phyloP scores from a whole-genome alignment of 2,329 filamentous ascomycete genomes.

The Epichloe amarillans region DNA sequence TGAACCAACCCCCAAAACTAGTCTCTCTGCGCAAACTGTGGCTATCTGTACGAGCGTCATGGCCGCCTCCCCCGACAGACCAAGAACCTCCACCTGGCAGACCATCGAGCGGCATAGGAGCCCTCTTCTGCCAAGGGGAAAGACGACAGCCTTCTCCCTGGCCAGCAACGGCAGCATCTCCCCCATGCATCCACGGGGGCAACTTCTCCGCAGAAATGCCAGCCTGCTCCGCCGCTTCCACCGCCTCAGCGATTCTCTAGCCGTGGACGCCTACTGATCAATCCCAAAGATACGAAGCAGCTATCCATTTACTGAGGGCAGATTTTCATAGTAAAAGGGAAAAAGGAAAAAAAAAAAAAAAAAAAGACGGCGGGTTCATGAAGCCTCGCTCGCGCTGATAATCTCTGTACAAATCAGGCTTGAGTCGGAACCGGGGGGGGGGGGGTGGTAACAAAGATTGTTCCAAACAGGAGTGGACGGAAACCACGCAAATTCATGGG shows the following conservation, averaged over 20 bases:
- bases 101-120: conserved; percentile 14
- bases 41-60: conserved; percentile 76
- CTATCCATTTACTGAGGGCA: background rate
- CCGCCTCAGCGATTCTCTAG: background rate
- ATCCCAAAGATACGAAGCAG: background rate
- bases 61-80: conserved; percentile 59
- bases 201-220: conserved; percentile 4
- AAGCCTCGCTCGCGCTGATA: no score
- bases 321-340: accelerated
- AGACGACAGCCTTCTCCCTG: conserved; percentile 6
- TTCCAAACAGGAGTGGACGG: no score
- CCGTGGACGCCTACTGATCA: background rate
- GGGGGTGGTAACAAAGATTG: no score
- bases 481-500: no score
- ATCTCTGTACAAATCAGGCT: no score
- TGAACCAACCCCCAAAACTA: conserved; percentile 18
- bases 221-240: background rate
- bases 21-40: conserved; percentile 90
- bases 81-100: conserved; percentile 25
- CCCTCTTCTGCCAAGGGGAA: conserved; percentile 9
- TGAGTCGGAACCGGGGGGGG: no score
- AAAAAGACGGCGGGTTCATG: no score
- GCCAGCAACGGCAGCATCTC: conserved; percentile 2
- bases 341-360: background rate
- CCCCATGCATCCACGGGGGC: background rate